Base-by-base conservation (phyloP, 768 basidiomycete genomes). In the Boletus pseudopeckii region DNA sequence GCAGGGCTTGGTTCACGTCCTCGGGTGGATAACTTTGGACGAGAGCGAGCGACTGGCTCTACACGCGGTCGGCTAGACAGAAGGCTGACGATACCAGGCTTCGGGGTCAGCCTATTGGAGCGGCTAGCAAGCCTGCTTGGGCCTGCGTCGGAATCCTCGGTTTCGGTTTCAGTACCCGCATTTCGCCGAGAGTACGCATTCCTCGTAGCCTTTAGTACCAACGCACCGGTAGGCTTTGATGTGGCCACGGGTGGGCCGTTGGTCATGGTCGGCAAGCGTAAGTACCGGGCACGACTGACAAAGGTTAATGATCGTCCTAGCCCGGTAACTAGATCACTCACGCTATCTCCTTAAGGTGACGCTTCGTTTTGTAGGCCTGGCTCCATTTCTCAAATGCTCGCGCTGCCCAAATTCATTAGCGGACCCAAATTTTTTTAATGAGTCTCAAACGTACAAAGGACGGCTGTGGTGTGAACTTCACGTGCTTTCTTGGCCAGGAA, bases 291-390 rank as follows among this genome's bases (percentile, higher is more conserved):
- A 24, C 90, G 90, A 54, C 90, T 92, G 34, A 38, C 46, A 49
- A 61, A 18, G 47, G 54, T 64, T 62, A 56, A 65, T 70, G 63
- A 67, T 63, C 59, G 59, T 64, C 52, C 43, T 17, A 45, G 56
- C 60, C 37, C 40, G 53, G 43, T 45, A 52, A 50, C 30, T 20
- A 48, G 49, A 57, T 50, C 48, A 83, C 90, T 76, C 68, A 93
- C 91, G 88, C 88, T 45, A 91, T 84, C 48, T 91, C 89, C 67
- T 89, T 90, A 39, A 86, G 77, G 38, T 86, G 84, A 39, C 85
- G 77, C 64, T 86, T 90, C 17, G 82, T 83, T 63, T 80, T 79
- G 58, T 89, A 82, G 14, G 75, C 75, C 64, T 84, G 80, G n/a
- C 76, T 59, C 92, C 92, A 94, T 53, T 75, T 82, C 41, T 78